Base-by-base conservation (phyloP, 75 land plant species). In the Pinus tabuliformis region DNA sequence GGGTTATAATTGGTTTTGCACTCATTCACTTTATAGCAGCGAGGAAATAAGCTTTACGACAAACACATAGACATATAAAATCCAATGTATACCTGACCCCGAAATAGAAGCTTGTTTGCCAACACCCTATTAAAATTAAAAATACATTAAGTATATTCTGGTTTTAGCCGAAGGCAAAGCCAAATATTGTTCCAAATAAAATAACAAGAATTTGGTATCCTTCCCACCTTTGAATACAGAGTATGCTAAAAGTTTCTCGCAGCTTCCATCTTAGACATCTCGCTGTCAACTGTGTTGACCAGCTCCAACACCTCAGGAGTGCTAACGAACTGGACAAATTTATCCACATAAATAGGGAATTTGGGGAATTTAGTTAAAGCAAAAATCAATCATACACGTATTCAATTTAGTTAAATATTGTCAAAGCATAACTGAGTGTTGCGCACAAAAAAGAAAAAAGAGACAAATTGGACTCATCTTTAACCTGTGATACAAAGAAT, bases 301-400 rank as follows among this genome's bases (percentile, higher is more conserved):
- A 86, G 57, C 64, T 93, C 96, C 77, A 93, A 26, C 9, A 93
- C 83, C 54, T 91, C 96, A 4, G 96, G 96, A 18, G 91, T 89
- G 57, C 88, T 93, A 58, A 93, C 93, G 84, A 91, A 93, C 42
- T 86, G 85, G 45, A 93, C 93, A 86, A 93, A 93, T 78, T 93
- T 93, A 78, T 4, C 74, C 78, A 26, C 30, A 77, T 8, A 63
- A 57, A 20, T 16, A 45, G 16, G 30, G 52, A 45, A 45, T 22
- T 22, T 18, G 1, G 28, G 6, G 18, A 52, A 73, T 49, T 49
- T 56, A 52, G 75, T 24, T 56, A 56, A 57, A 26, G 36, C 26
- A 42, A 20, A 20, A 14, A 33, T 30, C 12, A 49, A 49, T 49
- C 54, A 11, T 49, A 12, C 54, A 11, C 9, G 54, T 9, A 49